Conservation (phyloP, 208 protist species). For the Strigomonas culicis region DNA sequence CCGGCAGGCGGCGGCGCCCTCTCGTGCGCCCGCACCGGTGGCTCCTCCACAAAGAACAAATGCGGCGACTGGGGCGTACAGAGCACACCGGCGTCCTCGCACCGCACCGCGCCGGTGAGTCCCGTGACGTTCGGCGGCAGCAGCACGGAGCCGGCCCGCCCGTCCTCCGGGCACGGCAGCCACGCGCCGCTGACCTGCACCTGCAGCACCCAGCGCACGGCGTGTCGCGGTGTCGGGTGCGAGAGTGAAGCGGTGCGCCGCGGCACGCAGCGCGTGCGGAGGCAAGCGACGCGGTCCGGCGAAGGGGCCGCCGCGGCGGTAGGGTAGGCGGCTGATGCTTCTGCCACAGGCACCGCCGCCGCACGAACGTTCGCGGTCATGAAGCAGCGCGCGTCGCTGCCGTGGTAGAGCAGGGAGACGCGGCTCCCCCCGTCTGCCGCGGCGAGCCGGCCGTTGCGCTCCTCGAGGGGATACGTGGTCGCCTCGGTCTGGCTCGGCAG, state of each 20-base stretch:
- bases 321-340: neutral
- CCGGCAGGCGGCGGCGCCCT: too few species aligned
- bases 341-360: neutral
- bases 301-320: too few species aligned
- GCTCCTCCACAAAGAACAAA: neutral
- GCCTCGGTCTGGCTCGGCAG: constrained; percentile 11
- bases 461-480: constrained; percentile 2
- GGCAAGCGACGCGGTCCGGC: neutral
- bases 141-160: constrained; percentile 21
- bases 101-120: constrained; percentile 30
- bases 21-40: neutral
- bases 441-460: constrained; percentile 2
- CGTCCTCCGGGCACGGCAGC: constrained; percentile 45
- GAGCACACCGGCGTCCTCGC: constrained; percentile 33
- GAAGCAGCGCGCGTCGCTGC: constrained; percentile 38
- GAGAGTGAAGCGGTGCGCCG: too few species aligned
- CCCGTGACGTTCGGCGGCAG: constrained; percentile 18
- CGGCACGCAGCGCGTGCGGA: neutral
- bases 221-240: too few species aligned
- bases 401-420: constrained; percentile 27
- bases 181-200: constrained; percentile 31
- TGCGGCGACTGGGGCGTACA: constrained; percentile 13
- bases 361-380: constrained; percentile 11
- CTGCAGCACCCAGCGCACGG: constrained; percentile 14
- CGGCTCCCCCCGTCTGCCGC: neutral